phyloP scores from a whole-genome alignment of 257 asterid genomes.

The Cinchona pubescens region DNA sequence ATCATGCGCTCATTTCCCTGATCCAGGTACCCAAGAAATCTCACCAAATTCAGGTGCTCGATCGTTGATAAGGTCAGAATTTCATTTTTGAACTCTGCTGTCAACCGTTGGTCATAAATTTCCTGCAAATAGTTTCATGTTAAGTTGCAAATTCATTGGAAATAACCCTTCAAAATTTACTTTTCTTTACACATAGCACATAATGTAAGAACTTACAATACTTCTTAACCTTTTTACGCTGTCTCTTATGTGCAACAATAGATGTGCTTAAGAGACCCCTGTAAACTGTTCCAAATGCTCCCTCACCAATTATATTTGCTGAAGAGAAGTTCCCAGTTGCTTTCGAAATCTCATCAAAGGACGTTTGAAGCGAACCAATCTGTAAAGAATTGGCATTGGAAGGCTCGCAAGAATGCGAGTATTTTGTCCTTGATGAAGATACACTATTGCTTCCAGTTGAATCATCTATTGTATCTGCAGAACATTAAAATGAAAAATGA shows the following conservation, averaged over 20 bases:
- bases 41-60: slow-evolving; percentile 64
- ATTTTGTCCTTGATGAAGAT: slow-evolving; percentile 28
- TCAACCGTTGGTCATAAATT: slow-evolving; percentile 29
- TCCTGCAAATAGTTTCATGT: slow-evolving; percentile 34
- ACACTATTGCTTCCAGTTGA: slow-evolving; percentile 29
- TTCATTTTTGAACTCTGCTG: slow-evolving; percentile 61
- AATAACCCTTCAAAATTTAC: background rate
- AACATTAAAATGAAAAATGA: background rate
- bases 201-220: background rate
- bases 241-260: slow-evolving; percentile 51
- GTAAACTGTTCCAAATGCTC: slow-evolving; percentile 61
- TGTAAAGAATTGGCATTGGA: slow-evolving; percentile 24
- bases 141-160: background rate
- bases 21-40: slow-evolving; percentile 56
- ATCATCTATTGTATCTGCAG: slow-evolving; percentile 33
- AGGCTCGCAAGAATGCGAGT: slow-evolving; percentile 27
- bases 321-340: slow-evolving; percentile 55
- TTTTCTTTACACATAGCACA: background rate
- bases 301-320: slow-evolving; percentile 53
- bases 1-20: slow-evolving; percentile 52
- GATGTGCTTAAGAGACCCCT: slow-evolving; percentile 39
- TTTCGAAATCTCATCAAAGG: slow-evolving; percentile 43
- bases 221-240: slow-evolving; percentile 49
- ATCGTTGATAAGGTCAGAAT: slow-evolving; percentile 53
- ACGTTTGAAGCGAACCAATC: slow-evolving; percentile 20